A percentile compares a stretch with the other conserved stretches of the same genome.
Evolutionary conservation across 371 early-diverging fungal genomes (phyloP).

Genomic region (Sporodiniella umbellata): DNA sequence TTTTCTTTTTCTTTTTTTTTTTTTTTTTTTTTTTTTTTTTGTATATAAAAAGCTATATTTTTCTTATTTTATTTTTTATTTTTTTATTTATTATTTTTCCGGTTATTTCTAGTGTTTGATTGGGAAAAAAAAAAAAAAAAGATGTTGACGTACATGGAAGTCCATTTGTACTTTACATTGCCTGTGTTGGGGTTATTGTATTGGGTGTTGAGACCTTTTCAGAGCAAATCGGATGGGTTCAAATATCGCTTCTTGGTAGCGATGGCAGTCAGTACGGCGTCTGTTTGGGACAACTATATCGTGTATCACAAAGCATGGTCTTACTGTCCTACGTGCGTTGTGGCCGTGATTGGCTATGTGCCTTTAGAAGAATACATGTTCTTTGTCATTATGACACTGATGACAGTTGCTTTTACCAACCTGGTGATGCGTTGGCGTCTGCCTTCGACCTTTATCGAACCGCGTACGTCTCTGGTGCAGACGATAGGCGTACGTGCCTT

Average conservation of each 20-base stretch:
- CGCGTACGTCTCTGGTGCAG: slow-evolving; percentile 19
- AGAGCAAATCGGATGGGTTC: slow-evolving; percentile 27
- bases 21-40: no score
- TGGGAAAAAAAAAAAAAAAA: background rate
- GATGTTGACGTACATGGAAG: slow-evolving; percentile 56
- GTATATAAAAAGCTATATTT: no score
- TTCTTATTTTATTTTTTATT: slow-evolving; percentile 6
- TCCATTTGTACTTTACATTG: slow-evolving; percentile 57
- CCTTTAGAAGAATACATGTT: slow-evolving; percentile 66
- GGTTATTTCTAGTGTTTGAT: background rate
- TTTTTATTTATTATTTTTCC: background rate
- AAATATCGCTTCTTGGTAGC: slow-evolving; percentile 42
- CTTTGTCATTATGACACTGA: slow-evolving; percentile 59
- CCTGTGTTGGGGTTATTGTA: slow-evolving; percentile 43
- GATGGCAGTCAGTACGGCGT: slow-evolving; percentile 54
- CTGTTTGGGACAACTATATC: slow-evolving; percentile 65
- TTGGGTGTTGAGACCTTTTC: slow-evolving; percentile 39
- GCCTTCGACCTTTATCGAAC: slow-evolving; percentile 30
- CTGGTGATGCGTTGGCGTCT: slow-evolving; percentile 45
- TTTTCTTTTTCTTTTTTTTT: no score
- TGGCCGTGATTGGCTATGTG: slow-evolving; percentile 56
- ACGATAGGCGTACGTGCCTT: slow-evolving; percentile 29
- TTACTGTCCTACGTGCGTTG: slow-evolving; percentile 50
- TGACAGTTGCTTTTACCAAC: slow-evolving; percentile 43
- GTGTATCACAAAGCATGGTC: slow-evolving; percentile 53